Percentiles rank a stretch among this genome's conserved stretches.
phyloP scores from a whole-genome alignment of 805 yeast genomes.

The Scheffersomyces amazonensis region DNA sequence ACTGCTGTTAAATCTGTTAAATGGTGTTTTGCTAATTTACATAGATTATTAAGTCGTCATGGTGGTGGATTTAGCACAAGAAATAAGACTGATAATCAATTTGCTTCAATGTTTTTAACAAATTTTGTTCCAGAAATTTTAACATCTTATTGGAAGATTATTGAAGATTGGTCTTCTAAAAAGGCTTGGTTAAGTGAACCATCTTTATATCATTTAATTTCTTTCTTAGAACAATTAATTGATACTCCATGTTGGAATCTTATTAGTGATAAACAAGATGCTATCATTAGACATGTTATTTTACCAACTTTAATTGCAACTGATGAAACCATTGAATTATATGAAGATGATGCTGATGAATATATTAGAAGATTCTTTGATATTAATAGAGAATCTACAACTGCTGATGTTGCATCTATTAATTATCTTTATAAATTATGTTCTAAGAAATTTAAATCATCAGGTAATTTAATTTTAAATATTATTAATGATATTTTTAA shows the following conservation, averaged over 20 bases:
- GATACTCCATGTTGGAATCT: constrained; percentile 38
- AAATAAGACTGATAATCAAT: constrained; percentile 22
- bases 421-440: constrained; percentile 42
- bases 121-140: constrained; percentile 43
- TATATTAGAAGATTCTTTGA: constrained; percentile 43
- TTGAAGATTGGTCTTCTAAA: constrained; percentile 38
- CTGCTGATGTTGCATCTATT: constrained; percentile 49
- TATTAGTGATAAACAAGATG: constrained; percentile 37
- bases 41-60: constrained; percentile 39
- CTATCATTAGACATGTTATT: constrained; percentile 36
- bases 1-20: constrained; percentile 43
- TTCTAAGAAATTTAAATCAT: constrained; percentile 38
- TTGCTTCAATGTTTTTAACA: constrained; percentile 29
- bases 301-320: constrained; percentile 40
- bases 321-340: constrained; percentile 37
- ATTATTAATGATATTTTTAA: constrained; percentile 34
- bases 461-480: constrained; percentile 24
- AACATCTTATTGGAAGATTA: constrained; percentile 40
- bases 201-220: constrained; percentile 39
- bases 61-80: constrained; percentile 41
- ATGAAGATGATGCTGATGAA: constrained; percentile 46
- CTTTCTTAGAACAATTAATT: constrained; percentile 40
- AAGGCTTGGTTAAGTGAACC: constrained; percentile 39
- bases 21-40: constrained; percentile 45
- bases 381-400: constrained; percentile 45